A percentile compares a stretch with the other conserved stretches of the same genome.
Evolutionary conservation across 768 basidiomycete species (phyloP).

Genomic region (Leccinellum albellum): DNA sequence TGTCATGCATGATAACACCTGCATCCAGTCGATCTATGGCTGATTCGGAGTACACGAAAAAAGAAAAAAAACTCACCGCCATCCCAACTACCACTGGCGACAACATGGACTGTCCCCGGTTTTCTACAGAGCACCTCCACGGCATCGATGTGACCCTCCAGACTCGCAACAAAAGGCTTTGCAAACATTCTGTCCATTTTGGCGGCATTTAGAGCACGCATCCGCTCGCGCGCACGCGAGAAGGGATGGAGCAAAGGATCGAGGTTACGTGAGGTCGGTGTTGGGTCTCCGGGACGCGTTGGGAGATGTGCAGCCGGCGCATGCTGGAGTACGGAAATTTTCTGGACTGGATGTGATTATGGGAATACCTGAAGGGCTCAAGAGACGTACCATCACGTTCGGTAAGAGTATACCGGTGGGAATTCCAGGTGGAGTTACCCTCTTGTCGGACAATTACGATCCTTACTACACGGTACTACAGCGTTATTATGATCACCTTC

Average conservation of each 20-base stretch:
- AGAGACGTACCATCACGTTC: constrained; percentile 15
- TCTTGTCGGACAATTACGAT: too few species aligned
- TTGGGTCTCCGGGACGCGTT: constrained; percentile 73
- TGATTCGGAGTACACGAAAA: background rate
- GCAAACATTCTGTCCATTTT: constrained; percentile 98
- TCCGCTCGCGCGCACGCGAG: constrained; percentile 87
- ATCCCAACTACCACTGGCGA: constrained; percentile 94
- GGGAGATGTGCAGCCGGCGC: constrained; percentile 73
- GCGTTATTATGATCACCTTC: background rate
- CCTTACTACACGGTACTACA: background rate
- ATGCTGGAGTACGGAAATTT: constrained; percentile 86
- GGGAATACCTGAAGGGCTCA: background rate
- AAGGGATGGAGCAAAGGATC: constrained; percentile 97
- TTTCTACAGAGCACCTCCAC: constrained; percentile 81
- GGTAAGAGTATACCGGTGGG: constrained; percentile 7
- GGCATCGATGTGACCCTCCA: constrained; percentile 93
- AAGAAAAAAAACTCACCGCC: constrained; percentile 62
- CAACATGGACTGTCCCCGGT: constrained; percentile 65
- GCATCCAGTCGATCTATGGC: background rate
- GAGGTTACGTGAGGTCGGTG: constrained; percentile 86
- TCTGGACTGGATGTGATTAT: constrained; percentile 40
- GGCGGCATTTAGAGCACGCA: constrained; percentile 87
- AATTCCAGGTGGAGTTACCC: background rate
- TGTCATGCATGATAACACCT: constrained; percentile 87
- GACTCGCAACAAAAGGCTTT: constrained; percentile 87